Conservation (phyloP, 441 rosid genomes). For the Erysimum cheiri region DNA sequence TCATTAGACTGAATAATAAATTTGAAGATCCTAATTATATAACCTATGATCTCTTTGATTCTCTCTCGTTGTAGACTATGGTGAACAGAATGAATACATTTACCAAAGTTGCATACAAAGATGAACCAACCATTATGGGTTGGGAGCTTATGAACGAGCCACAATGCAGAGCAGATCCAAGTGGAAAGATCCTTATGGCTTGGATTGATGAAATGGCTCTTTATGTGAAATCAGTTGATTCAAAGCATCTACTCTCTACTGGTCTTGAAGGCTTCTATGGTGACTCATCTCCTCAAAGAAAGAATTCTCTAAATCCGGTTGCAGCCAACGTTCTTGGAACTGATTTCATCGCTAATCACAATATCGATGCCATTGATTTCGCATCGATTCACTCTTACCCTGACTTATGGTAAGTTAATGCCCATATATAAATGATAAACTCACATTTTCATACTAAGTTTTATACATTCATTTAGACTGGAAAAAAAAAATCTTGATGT, state of each 20-base stretch:
- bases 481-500: neutral
- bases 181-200: constrained; percentile 55
- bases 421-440: neutral
- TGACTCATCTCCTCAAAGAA: constrained; percentile 60
- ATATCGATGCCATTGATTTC: constrained; percentile 60
- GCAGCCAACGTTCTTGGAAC: constrained; percentile 59
- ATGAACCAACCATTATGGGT: constrained; percentile 67
- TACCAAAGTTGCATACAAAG: constrained; percentile 53
- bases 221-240: constrained; percentile 60
- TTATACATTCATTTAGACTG: neutral
- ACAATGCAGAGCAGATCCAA: constrained; percentile 54
- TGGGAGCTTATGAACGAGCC: constrained; percentile 79
- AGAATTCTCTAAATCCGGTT: constrained; percentile 49
- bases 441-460: neutral
- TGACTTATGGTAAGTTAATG: constrained; percentile 61
- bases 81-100: constrained; percentile 56
- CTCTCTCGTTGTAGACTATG: constrained; percentile 44
- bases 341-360: constrained; percentile 68
- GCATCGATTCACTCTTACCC: constrained; percentile 71
- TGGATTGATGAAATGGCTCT: constrained; percentile 75
- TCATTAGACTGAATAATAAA: neutral
- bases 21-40: neutral
- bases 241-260: constrained; percentile 64
- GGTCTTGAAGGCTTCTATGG: constrained; percentile 80
- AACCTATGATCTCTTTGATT: constrained; percentile 18